phyloP scores from a whole-genome alignment of 805 yeast genomes.

The Saturnispora zaruensis region DNA sequence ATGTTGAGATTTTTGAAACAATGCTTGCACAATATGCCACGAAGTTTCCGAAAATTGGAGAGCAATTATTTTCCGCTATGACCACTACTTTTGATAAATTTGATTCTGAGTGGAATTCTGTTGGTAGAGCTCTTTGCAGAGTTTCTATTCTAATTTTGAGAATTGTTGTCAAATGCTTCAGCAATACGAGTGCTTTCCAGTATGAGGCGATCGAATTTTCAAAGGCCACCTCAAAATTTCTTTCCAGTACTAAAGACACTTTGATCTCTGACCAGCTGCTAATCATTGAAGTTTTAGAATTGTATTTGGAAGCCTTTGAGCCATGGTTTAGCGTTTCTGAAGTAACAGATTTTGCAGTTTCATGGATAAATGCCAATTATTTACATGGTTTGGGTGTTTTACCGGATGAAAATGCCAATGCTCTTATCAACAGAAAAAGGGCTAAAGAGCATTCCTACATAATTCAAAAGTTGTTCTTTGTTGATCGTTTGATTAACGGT shows the following conservation, averaged over 20 bases:
- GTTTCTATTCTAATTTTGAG: slow-evolving; percentile 44
- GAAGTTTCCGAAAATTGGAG: slow-evolving; percentile 43
- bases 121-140: slow-evolving; percentile 58
- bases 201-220: slow-evolving; percentile 25
- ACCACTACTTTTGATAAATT: slow-evolving; percentile 41
- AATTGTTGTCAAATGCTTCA: slow-evolving; percentile 25
- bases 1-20: slow-evolving; percentile 46
- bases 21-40: slow-evolving; percentile 31
- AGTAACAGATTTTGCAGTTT: slow-evolving; percentile 34
- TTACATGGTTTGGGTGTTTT: slow-evolving; percentile 46
- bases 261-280: slow-evolving; percentile 56
- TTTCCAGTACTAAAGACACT: slow-evolving; percentile 37
- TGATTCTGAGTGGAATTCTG: slow-evolving; percentile 48
- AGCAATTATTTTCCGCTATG: slow-evolving; percentile 38
- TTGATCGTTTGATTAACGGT: slow-evolving; percentile 45
- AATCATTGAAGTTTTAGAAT: slow-evolving; percentile 51
- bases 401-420: slow-evolving; percentile 22
- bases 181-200: slow-evolving; percentile 11
- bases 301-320: slow-evolving; percentile 40
- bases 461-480: slow-evolving; percentile 50
- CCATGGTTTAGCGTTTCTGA: slow-evolving; percentile 31
- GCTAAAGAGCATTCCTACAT: slow-evolving; percentile 47
- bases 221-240: slow-evolving; percentile 33
- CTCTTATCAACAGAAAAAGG: slow-evolving; percentile 29
- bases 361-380: slow-evolving; percentile 47